Conservation (phyloP, 2,329 filamentous ascomycete genomes). For the Boeremia lycopersici region DNA sequence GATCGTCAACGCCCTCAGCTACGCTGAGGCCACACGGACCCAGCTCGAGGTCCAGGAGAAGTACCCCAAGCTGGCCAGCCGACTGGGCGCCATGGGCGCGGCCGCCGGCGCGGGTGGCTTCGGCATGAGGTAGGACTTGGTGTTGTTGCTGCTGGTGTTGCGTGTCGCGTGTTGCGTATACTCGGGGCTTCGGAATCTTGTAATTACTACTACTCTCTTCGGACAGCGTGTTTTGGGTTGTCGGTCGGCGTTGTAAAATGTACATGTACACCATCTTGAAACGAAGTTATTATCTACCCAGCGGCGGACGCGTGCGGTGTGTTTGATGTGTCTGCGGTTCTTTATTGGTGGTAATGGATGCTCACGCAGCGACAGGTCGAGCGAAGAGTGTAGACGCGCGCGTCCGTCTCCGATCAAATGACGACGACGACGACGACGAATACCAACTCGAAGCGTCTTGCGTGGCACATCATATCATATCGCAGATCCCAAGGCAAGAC, state of each 20-base stretch:
- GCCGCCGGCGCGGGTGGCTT: slow-evolving; percentile 36
- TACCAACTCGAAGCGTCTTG: too few relatives aligned
- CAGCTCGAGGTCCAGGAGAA: slow-evolving; percentile 76
- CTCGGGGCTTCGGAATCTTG: slow-evolving; percentile 1
- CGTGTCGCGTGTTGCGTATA: not conserved
- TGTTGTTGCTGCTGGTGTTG: not conserved
- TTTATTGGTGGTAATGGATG: too few relatives aligned
- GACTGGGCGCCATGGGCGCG: slow-evolving; percentile 54
- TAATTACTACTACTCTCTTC: slow-evolving; percentile 12
- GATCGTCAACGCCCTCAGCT: slow-evolving; percentile 94
- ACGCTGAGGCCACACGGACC: slow-evolving; percentile 94
- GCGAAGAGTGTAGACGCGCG: too few relatives aligned
- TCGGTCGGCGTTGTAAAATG: slow-evolving; percentile 14
- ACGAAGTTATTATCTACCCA: not conserved
- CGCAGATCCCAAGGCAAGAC: too few relatives aligned
- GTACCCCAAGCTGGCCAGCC: slow-evolving; percentile 57
- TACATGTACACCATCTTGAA: slow-evolving; percentile 14
- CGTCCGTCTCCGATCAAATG: too few relatives aligned
- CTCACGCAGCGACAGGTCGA: too few relatives aligned
- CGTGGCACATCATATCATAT: too few relatives aligned
- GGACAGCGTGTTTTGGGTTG: slow-evolving; percentile 1
- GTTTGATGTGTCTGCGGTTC: too few relatives aligned
- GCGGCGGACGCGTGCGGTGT: not conserved
- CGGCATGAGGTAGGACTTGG: slow-evolving; percentile 39
- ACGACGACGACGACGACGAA: too few relatives aligned